Percentiles rank a stretch among this genome's conserved stretches.
phyloP scores from a whole-genome alignment of 768 basidiomycete species.

The Exidia glandulosa region DNA sequence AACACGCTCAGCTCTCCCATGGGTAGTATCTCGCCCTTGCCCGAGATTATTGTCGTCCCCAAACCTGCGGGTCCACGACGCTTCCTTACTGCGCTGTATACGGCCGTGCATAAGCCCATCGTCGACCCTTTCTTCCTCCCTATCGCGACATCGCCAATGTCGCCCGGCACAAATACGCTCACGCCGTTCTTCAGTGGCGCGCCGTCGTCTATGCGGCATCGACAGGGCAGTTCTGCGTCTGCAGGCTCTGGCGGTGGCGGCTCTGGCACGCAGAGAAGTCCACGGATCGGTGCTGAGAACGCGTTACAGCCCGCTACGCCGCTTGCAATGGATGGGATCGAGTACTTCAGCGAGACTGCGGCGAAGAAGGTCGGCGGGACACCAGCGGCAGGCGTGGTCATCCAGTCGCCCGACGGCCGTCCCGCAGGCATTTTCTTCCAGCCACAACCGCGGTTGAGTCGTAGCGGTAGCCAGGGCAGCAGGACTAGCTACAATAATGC shows the following conservation, averaged over 20 bases:
- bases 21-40: slow-evolving; percentile 27
- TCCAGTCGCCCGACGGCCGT: slow-evolving; percentile 88
- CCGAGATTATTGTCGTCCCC: slow-evolving; percentile 94
- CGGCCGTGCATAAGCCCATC: slow-evolving; percentile 72
- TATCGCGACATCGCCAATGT: slow-evolving; percentile 86
- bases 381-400: slow-evolving; percentile 76
- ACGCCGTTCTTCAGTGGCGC: slow-evolving; percentile 29
- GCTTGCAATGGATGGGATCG: slow-evolving; percentile 56
- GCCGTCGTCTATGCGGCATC: slow-evolving; percentile 12
- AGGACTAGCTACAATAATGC: too few species aligned
- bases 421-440: slow-evolving; percentile 96
- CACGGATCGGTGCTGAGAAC: slow-evolving; percentile 52
- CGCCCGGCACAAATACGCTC: slow-evolving; percentile 45
- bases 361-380: slow-evolving; percentile 55
- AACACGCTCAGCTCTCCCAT: slow-evolving; percentile 35
- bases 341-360: slow-evolving; percentile 64
- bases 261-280: slow-evolving; percentile 32
- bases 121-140: slow-evolving; percentile 89
- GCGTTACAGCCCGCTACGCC: slow-evolving; percentile 62
- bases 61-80: slow-evolving; percentile 95
- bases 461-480: slow-evolving; percentile 3
- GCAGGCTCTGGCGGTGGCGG: slow-evolving; percentile 26
- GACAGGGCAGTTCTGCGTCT: background rate
- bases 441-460: slow-evolving; percentile 29
- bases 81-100: slow-evolving; percentile 85